Evolutionary conservation across 2,329 filamentous ascomycete species (phyloP).

Genomic region (Cadophora luteo-olivacea): DNA sequence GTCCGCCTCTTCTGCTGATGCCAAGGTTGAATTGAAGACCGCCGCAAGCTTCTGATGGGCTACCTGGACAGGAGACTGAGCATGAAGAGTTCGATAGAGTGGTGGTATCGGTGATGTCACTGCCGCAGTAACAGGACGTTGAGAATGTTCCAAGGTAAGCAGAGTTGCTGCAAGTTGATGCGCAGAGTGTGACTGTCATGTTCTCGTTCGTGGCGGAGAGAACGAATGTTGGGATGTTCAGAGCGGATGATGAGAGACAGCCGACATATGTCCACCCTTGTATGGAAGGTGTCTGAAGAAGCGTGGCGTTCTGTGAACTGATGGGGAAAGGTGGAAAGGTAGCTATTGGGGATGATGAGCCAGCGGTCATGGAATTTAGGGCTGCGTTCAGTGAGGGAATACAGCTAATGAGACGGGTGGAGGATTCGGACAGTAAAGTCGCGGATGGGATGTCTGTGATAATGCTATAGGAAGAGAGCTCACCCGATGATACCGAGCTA

Average conservation of each 20-base stretch:
- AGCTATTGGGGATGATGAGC: neutral
- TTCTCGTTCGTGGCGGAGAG: constrained; percentile 7
- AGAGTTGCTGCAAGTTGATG: neutral
- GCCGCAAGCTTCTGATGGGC: neutral
- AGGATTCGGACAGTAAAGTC: no score
- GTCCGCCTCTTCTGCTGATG: neutral
- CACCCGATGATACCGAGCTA: no score
- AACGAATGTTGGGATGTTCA: neutral
- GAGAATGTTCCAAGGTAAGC: constrained; percentile 1
- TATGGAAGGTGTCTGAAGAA: neutral
- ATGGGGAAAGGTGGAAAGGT: constrained; percentile 11
- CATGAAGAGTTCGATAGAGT: neutral
- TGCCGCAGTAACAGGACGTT: constrained; percentile 11
- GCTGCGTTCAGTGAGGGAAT: no score
- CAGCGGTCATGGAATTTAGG: no score
- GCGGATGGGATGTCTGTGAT: no score
- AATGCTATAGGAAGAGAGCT: no score
- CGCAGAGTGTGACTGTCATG: constrained; percentile 9
- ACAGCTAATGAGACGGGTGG: no score
- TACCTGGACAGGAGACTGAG: neutral
- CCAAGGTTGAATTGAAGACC: neutral
- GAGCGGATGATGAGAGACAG: constrained; percentile 1
- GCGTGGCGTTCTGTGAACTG: constrained; percentile 3
- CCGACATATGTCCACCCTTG: constrained; percentile 9
- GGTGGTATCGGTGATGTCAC: neutral